phyloP scores from a whole-genome alignment of 345 rosid species.

The Brassica nigra region DNA sequence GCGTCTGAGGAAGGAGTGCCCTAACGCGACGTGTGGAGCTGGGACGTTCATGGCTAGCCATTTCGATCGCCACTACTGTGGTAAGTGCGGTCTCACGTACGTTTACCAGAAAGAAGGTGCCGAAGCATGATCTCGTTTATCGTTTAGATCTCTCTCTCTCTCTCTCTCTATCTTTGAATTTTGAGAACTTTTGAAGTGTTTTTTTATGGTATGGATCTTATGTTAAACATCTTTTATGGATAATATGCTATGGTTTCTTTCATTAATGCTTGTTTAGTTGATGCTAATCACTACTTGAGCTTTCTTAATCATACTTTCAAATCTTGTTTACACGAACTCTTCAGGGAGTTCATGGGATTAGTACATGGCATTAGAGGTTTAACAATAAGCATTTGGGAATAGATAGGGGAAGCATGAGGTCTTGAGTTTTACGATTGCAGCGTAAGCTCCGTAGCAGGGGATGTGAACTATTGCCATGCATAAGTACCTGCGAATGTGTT shows the following conservation, averaged over 20 bases:
- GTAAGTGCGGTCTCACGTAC: conserved; percentile 73
- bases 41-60: conserved; percentile 77
- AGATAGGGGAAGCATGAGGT: conserved; percentile 42
- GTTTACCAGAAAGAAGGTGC: conserved; percentile 71
- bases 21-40: conserved; percentile 63
- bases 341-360: too few species aligned
- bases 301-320: too few species aligned
- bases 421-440: conserved; percentile 58
- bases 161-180: not conserved
- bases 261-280: not conserved
- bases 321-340: too few species aligned
- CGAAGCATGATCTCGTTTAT: conserved; percentile 31
- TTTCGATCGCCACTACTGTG: conserved; percentile 73
- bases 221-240: conserved; percentile 25
- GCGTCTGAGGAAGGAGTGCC: conserved; percentile 71
- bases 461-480: conserved; percentile 57
- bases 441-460: conserved; percentile 73
- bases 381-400: conserved; percentile 54
- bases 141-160: not conserved
- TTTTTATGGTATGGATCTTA: conserved; percentile 16
- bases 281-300: not conserved
- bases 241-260: not conserved
- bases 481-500: conserved; percentile 55
- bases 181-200: not conserved
- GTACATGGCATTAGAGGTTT: not conserved